phyloP scores from a whole-genome alignment of 495 filamentous ascomycete genomes.

The Daldinia grandis region DNA sequence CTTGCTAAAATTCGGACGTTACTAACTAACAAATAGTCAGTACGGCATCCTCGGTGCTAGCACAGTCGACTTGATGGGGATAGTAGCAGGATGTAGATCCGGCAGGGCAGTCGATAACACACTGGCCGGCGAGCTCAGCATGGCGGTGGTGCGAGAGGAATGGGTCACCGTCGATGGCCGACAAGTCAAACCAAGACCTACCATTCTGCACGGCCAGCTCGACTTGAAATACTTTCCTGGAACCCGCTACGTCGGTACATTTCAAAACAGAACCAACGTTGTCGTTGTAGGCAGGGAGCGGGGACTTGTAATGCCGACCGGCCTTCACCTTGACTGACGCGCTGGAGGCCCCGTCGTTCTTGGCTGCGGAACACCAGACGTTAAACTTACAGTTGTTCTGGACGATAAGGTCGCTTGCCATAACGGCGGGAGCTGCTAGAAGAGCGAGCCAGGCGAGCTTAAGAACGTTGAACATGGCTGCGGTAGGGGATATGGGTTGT shows the following conservation, averaged over 20 bases:
- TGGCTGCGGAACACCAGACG: constrained; percentile 28
- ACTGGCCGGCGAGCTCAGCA: constrained; percentile 30
- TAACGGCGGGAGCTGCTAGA: neutral
- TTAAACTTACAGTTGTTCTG: constrained; percentile 31
- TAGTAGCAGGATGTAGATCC: constrained; percentile 12
- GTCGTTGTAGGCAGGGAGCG: constrained; percentile 26
- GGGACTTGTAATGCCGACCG: constrained; percentile 17
- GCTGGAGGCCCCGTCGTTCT: constrained; percentile 34
- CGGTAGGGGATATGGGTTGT: neutral
- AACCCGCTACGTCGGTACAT: constrained; percentile 2
- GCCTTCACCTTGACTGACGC: neutral
- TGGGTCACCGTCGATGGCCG: constrained; percentile 30
- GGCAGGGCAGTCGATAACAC: constrained; percentile 25
- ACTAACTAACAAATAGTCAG: constrained; percentile 16
- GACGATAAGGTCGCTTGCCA: constrained; percentile 15
- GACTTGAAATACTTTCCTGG: constrained; percentile 24
- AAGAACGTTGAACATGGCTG: constrained; percentile 4
- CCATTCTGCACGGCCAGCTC: constrained; percentile 28
- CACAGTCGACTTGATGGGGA: constrained; percentile 27
- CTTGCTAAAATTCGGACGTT: neutral
- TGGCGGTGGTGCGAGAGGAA: constrained; percentile 22
- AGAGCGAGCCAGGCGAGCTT: constrained; percentile 8
- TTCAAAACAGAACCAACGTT: constrained; percentile 34
- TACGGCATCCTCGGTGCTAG: constrained; percentile 6
- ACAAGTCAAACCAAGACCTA: constrained; percentile 31